A percentile compares a stretch with the other conserved stretches of the same genome.
phyloP scores from a whole-genome alignment of 2,329 filamentous ascomycete genomes.

The Ophiostoma sp. region DNA sequence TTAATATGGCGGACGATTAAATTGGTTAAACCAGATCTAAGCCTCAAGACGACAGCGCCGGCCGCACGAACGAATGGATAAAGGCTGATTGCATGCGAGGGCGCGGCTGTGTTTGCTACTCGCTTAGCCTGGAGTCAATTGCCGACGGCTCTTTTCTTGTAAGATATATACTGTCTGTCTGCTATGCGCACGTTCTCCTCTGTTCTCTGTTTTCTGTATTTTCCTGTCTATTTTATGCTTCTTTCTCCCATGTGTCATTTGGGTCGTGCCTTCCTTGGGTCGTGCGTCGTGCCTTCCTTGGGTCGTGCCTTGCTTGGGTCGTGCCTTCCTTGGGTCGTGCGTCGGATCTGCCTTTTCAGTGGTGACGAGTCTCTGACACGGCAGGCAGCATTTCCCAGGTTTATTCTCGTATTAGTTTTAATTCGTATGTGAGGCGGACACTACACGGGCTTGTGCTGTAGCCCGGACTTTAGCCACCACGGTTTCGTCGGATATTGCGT shows the following conservation, averaged over 20 bases:
- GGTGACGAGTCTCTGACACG: slow-evolving; percentile 6
- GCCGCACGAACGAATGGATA: background rate
- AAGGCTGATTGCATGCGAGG: background rate
- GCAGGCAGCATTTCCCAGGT: background rate
- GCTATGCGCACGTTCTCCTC: background rate
- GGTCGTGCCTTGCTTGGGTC: background rate
- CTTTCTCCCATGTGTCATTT: background rate
- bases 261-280: background rate
- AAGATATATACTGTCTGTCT: background rate
- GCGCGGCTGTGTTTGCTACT: background rate
- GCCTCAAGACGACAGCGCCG: background rate
- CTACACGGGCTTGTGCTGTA: slow-evolving; percentile 11
- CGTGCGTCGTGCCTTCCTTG: background rate
- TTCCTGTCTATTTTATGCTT: background rate
- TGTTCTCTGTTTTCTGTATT: background rate
- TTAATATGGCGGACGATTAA: background rate
- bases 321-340: background rate
- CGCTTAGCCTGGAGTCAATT: background rate
- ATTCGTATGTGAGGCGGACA: background rate
- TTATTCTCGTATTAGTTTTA: background rate
- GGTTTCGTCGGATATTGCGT: slow-evolving; percentile 20
- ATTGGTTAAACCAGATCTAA: background rate
- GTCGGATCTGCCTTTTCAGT: background rate
- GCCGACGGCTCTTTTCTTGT: background rate
- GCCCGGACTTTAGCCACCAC: slow-evolving; percentile 22